phyloP scores from a whole-genome alignment of 1,139 yeast genomes.

The Sugiyamaella novakii region DNA sequence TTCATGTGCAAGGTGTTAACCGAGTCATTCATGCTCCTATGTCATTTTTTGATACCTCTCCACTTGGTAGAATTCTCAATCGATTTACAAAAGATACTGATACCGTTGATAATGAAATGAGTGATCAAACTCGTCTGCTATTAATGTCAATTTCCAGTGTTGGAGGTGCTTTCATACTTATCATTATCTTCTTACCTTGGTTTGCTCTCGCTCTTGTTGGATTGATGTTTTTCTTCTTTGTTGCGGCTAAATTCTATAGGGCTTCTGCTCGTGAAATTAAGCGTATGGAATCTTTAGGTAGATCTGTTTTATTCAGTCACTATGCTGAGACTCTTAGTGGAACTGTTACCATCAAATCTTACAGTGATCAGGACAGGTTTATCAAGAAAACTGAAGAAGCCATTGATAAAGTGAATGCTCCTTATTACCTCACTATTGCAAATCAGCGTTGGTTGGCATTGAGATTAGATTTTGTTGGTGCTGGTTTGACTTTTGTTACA shows the following conservation, averaged over 20 bases:
- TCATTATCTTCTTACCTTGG: conserved; percentile 76
- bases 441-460: conserved; percentile 80
- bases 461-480: conserved; percentile 59
- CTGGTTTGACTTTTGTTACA: conserved; percentile 49
- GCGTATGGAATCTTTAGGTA: conserved; percentile 73
- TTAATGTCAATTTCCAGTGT: conserved; percentile 55
- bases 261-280: conserved; percentile 82
- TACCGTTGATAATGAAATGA: conserved; percentile 69
- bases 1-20: conserved; percentile 54
- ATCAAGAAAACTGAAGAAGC: conserved; percentile 51
- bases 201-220: conserved; percentile 70
- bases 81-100: conserved; percentile 84
- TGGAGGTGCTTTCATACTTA: conserved; percentile 65
- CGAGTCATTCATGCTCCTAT: conserved; percentile 72
- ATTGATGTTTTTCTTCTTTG: conserved; percentile 49
- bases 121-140: conserved; percentile 46
- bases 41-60: conserved; percentile 68
- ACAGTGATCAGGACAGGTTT: conserved; percentile 53
- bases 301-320: conserved; percentile 77
- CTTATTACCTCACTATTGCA: conserved; percentile 65
- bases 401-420: conserved; percentile 69
- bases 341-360: conserved; percentile 68
- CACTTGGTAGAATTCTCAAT: conserved; percentile 69
- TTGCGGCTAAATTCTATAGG: conserved; percentile 64
- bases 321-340: conserved; percentile 78